Base-by-base conservation (phyloP, 768 basidiomycete species). In the Boletus eberwhitei region DNA sequence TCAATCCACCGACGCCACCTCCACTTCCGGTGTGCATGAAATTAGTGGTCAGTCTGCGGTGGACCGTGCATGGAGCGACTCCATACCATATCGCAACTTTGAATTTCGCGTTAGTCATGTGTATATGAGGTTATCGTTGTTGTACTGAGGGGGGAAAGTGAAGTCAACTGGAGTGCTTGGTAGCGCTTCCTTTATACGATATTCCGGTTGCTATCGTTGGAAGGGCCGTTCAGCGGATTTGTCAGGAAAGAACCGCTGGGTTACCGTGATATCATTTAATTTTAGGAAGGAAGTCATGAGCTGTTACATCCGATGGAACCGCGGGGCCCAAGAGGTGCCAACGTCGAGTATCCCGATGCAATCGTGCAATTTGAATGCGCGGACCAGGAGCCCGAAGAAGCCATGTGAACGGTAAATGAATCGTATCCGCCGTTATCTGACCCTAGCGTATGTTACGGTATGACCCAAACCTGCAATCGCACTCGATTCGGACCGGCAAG, bases 1-100 rank as follows among this genome's bases (percentile, higher is more conserved):
- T 71, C 46, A 77, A 55, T 37, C 77, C 75, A 40, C 71, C 74
- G 26, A 77, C 68, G 5, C 76, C 77, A 2, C 75, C 76, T 17
- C 76, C 76, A 21, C 77, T 77, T 50, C n/a, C 19, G 9, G 13
- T 21, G 44, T 2, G 26, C 13, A 19, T 3, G 34, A 51, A 36
- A 48, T 4, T 1, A 21, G 2, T 2, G 6, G 48, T 48, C 42
- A 52, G 31, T n/a, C 8, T 35, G 1, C 31, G 22, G 36, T 22
- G 29, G 48, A 45, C 0, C 0, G 1, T 14, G 17, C 6, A 19
- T 16, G 14, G 4, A 17, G 22, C 39, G 34, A 48, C 22, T 12
- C 34, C 57, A 35, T 57, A 67, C 66, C 66, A 67, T 52, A 69
- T 67, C 6, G 62, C 66, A n/a, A 69, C 52, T 32, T 59, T 67